These are phyloP conservation scores for Styphnolobium japonicum DNA, from an alignment of 306 rosid species.

Conservation along the genomic window DNA sequence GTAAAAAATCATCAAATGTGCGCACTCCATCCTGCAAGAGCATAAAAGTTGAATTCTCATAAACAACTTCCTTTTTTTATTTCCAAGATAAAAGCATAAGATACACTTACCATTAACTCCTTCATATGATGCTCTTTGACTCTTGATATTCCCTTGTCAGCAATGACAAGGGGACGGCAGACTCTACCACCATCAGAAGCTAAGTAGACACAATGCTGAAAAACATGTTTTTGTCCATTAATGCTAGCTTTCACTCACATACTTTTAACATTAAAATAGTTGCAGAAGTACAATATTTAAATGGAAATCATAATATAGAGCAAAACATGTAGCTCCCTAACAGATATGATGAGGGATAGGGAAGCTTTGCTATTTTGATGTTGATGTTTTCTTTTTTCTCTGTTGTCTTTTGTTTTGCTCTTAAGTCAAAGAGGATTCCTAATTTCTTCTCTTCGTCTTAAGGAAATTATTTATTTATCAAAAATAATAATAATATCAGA, in stretches of 20 bases:
- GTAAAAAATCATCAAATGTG: conserved; percentile 79
- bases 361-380: too few relatives aligned
- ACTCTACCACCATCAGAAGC: conserved; percentile 99
- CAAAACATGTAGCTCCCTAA: too few relatives aligned
- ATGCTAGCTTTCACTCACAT: conserved; percentile 2
- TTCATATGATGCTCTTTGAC: conserved; percentile 88
- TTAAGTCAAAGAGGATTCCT: too few relatives aligned
- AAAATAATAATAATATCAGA: too few relatives aligned
- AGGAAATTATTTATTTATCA: too few relatives aligned
- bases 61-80: neutral
- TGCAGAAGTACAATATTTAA: neutral
- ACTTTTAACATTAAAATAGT: neutral
- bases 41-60: conserved; percentile 14
- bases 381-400: too few relatives aligned
- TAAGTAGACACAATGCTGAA: conserved; percentile 77
- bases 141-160: conserved; percentile 84
- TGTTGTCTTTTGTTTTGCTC: too few relatives aligned
- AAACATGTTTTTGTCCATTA: conserved; percentile 16
- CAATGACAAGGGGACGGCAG: conserved; percentile 94
- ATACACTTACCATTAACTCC: conserved; percentile 67
- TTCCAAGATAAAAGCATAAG: conserved; percentile 11
- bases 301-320: neutral
- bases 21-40: conserved; percentile 78
- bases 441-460: too few relatives aligned
- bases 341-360: too few relatives aligned